Conservation (phyloP, 441 rosid genomes). For the Isatis lusitanica region DNA sequence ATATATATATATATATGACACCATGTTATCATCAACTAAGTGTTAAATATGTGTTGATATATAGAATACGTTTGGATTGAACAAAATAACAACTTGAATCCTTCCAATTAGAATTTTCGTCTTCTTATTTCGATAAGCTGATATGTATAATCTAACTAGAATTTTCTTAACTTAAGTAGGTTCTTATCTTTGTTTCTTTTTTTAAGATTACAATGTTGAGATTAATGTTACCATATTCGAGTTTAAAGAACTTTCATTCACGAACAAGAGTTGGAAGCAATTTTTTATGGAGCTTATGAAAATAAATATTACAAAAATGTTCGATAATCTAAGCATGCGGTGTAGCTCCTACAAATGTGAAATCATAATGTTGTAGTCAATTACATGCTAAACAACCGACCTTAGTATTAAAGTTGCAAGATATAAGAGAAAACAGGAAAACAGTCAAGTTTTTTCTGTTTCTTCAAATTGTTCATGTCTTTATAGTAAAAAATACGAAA, state of each 20-base stretch:
- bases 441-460: neutral
- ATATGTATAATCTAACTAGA: neutral
- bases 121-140: neutral
- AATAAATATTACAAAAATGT: neutral
- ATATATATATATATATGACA: conserved; percentile 14
- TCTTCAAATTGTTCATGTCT: conserved; percentile 10
- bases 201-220: neutral
- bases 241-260: no score
- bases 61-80: neutral
- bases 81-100: conserved; percentile 7
- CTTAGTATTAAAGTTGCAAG: neutral
- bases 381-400: neutral
- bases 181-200: neutral
- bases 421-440: neutral
- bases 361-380: neutral
- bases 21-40: conserved; percentile 23
- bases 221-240: no score
- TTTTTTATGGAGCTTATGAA: neutral
- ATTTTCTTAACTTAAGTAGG: neutral
- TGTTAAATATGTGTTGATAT: neutral
- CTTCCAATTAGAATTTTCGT: conserved; percentile 5
- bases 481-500: neutral
- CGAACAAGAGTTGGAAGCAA: no score
- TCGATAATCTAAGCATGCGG: neutral
- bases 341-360: neutral